Evolutionary conservation across 352 stramenopile genomes (phyloP), one percentile per base, ranked within the genome.

Genomic region (Plasmopara viticola): DNA sequence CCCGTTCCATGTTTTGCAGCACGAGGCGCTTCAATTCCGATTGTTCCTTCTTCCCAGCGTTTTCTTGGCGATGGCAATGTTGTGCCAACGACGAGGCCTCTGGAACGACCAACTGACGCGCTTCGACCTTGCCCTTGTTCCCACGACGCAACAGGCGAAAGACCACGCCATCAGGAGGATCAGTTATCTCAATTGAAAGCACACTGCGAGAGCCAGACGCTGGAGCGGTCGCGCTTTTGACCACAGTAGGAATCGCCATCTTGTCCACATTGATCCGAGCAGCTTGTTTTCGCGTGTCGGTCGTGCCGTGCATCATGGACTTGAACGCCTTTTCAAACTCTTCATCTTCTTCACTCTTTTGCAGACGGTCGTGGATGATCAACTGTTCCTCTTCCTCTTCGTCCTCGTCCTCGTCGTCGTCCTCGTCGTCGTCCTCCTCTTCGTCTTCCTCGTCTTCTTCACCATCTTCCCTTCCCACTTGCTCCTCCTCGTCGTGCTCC

Each of bases 41-140:
- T 58, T 88, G 74, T 53, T 94, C 81, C 53, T 87, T 87, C 66
- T 90, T 92, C 12, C 82, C 84, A 18, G 74, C 81, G 44, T 89
- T 75, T 59, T 95, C 83, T 51, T 96, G 85, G 17, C 83, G 84
- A 44, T 90, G 78, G 48, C 86, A 90, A 58, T 95, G 85, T 58
- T 90, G 80, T 6, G 94, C 96, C 34, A 99, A 68, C 44, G 93
- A 98, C 17, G 94, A 98, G 29, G 83, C 83, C 43, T 88, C 84
- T 0, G 95, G 94, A 13, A 99, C 93, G 13, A 97, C 55, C 39
- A 99, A 64, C 44, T 94, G 72, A 20, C 96, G 94, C 0, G 95
- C 90, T 56, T 98, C 96, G 50, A 97, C 80, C 58, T 97, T 98
- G 56, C 96, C 96, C 71, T 98, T 98, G 71, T 97, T 97, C 15